A percentile compares a stretch with the other conserved stretches of the same genome.
Evolutionary conservation across 2,329 filamentous ascomycete species (phyloP).

Genomic region (Zymoseptoria crescenta): DNA sequence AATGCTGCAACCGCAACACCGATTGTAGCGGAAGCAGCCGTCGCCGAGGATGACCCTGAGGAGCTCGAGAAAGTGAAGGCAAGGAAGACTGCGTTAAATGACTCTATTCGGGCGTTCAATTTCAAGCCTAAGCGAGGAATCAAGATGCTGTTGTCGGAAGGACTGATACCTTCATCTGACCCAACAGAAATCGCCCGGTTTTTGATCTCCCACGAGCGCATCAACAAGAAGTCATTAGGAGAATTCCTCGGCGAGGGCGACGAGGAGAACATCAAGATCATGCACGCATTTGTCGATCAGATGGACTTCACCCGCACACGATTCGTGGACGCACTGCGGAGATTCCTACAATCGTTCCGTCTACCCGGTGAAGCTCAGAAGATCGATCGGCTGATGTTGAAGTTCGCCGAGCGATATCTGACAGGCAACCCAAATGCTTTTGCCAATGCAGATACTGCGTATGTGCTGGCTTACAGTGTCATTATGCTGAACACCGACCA

Average conservation of each 20-base stretch:
- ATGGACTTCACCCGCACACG: constrained; percentile 91
- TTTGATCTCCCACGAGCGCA: constrained; percentile 67
- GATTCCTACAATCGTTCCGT: constrained; percentile 90
- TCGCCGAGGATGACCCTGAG: constrained; percentile 76
- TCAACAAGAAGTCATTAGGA: constrained; percentile 88
- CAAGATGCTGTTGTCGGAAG: constrained; percentile 72
- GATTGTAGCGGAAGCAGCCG: constrained; percentile 35
- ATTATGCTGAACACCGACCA: constrained; percentile 95
- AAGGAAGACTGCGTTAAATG: constrained; percentile 82
- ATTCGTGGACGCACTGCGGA: constrained; percentile 84
- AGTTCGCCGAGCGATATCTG: constrained; percentile 94
- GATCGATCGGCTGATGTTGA: constrained; percentile 98
- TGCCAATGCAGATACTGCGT: constrained; percentile 95
- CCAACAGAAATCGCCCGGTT: constrained; percentile 81
- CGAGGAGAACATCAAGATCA: constrained; percentile 85
- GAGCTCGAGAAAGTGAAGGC: constrained; percentile 94
- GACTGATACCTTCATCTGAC: constrained; percentile 73
- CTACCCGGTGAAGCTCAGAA: constrained; percentile 95
- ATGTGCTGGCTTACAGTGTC: constrained; percentile 91
- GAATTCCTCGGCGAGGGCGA: constrained; percentile 95
- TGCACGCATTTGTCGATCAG: constrained; percentile 93
- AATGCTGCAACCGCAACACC: constrained; percentile 37
- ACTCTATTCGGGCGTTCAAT: constrained; percentile 87
- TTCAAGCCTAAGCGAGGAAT: constrained; percentile 95
- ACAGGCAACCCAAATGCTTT: constrained; percentile 94